Percentiles rank a stretch among this genome's conserved stretches.
phyloP scores from a whole-genome alignment of 2,329 filamentous ascomycete species.

The Sporothrix curviconia region DNA sequence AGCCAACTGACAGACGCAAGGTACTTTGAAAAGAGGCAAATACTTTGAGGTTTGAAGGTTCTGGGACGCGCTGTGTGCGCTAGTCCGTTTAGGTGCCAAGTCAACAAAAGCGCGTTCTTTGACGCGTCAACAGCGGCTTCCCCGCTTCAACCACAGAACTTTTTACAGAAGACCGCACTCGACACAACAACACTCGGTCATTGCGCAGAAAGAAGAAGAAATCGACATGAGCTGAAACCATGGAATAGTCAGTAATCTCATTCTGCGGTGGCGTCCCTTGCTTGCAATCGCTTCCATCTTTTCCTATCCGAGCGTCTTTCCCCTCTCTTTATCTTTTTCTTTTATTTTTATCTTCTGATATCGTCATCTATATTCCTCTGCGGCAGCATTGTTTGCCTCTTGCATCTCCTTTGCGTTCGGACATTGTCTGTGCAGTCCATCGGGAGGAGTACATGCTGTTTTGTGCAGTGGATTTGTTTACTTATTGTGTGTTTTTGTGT shows the following conservation, averaged over 20 bases:
- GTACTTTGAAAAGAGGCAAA: neutral
- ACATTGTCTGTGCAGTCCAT: slow-evolving; percentile 4
- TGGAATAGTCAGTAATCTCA: neutral
- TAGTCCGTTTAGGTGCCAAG: slow-evolving; percentile 12
- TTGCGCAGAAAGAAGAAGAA: neutral
- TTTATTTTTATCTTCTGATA: neutral
- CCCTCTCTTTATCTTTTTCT: neutral
- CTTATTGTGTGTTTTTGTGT: neutral
- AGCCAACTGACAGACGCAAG: neutral
- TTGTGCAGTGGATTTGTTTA: neutral
- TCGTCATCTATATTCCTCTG: neutral
- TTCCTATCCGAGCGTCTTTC: no score
- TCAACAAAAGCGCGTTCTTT: slow-evolving; percentile 15
- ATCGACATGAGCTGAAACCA: neutral
- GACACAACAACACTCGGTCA: no score
- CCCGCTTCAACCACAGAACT: neutral
- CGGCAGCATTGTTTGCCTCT: neutral
- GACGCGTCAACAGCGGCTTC: slow-evolving; percentile 8
- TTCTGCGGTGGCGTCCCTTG: no score
- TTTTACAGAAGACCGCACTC: no score
- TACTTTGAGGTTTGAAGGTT: neutral
- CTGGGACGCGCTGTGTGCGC: neutral
- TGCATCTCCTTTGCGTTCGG: slow-evolving; percentile 4
- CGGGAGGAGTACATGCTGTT: neutral
- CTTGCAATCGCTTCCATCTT: no score